A percentile compares a stretch with the other conserved stretches of the same genome.
phyloP scores from a whole-genome alignment of 169 alveolate genomes.

The Plasmodium gonderi region DNA sequence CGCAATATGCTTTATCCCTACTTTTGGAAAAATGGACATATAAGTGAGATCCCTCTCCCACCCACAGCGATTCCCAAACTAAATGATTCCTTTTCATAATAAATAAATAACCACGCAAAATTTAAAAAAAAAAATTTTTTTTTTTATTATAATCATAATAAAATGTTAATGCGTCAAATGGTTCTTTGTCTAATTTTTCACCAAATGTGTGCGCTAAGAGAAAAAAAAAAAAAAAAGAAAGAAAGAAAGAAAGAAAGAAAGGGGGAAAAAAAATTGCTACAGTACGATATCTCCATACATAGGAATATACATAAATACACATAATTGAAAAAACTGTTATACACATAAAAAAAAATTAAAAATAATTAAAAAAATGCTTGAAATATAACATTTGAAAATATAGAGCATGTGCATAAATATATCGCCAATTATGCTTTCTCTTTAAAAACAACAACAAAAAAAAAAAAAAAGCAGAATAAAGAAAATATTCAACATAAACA shows the following conservation, averaged over 20 bases:
- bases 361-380: background rate
- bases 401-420: background rate
- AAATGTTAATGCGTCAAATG: too few relatives aligned
- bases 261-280: background rate
- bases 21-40: background rate
- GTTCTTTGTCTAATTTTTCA: constrained; percentile 11
- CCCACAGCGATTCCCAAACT: background rate
- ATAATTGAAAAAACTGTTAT: background rate
- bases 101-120: background rate
- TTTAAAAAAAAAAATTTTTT: background rate
- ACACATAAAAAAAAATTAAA: background rate
- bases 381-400: background rate
- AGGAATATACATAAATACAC: too few relatives aligned
- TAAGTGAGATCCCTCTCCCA: background rate
- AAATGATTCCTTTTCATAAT: background rate
- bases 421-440: background rate
- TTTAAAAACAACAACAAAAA: background rate
- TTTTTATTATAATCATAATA: background rate
- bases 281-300: too few relatives aligned
- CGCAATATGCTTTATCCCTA: background rate
- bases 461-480: background rate
- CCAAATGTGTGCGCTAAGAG: background rate
- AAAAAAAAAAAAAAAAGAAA: constrained; percentile 28
- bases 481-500: background rate
- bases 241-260: background rate